Evolutionary conservation across 108 stramenopile species (phyloP), one percentile per base, ranked within the genome.

Genomic region (Mediolabrus comicus): DNA sequence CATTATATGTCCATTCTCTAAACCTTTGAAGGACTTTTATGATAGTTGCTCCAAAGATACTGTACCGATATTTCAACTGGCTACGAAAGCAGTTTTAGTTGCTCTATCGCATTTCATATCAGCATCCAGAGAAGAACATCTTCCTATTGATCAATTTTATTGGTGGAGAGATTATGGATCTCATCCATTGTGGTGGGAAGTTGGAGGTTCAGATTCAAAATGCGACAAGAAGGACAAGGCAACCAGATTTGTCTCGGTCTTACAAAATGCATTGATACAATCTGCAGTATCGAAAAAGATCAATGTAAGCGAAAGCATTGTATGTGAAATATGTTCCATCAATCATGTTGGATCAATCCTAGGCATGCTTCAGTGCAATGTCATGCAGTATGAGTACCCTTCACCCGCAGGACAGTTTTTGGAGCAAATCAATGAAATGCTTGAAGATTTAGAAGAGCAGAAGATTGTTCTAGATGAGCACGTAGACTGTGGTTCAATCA

Each of bases 351-450:
- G 60, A 9, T 26, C 33, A 29, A 43, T 75, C 7, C 19, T 75
- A 29, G 74, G 74, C 3, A 69, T 75, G 74, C 46, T 75, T 12
- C 74, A 75, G 38, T 69, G 74, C 46, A 69, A 75, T 22, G 74
- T 69, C 1, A 69, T 75, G 74, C 51, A 75, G 31, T 53, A 55
- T 30, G 25, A 32, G 34, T 75, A 51, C 36, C 74, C 58, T 10
- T 69, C 68, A 3, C 74, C 74, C 4, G 13, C 32, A 4, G 30
- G 29, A 62, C 74, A 75, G 32, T 75, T 39, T 22, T 1, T 39
- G n/a, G 46, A 52, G 31, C 62, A 63, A 24, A 13, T 51, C 9
- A 25, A 67, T 10, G 31, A 54, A 9, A 8, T 30, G 31, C 1
- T 63, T 0, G 52, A 54, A 24, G 62, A 62, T 29, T 27, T 24